Percentiles rank a stretch among this genome's conserved stretches.
These are phyloP conservation scores for Candida qinlingensis DNA, from an alignment of 805 yeast genomes.

Conservation along the genomic window DNA sequence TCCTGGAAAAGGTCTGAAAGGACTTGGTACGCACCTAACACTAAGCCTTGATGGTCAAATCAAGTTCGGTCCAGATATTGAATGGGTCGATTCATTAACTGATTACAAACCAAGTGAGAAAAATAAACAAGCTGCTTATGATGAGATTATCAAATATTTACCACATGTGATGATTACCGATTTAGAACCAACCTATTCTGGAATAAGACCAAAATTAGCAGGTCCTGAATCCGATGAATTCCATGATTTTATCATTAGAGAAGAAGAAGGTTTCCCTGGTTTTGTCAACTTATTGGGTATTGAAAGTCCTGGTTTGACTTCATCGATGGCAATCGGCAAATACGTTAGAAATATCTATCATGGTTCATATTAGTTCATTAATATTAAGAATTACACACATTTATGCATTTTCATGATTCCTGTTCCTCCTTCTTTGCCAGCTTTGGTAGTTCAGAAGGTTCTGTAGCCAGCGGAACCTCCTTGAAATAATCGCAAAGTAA, in stretches of 20 bases:
- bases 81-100: slow-evolving; percentile 55
- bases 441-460: slow-evolving; percentile 56
- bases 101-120: slow-evolving; percentile 44
- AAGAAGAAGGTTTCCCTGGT: slow-evolving; percentile 70
- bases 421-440: slow-evolving; percentile 8
- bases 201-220: slow-evolving; percentile 75
- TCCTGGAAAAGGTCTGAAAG: slow-evolving; percentile 63
- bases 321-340: slow-evolving; percentile 78
- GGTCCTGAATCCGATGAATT: slow-evolving; percentile 42
- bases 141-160: slow-evolving; percentile 56
- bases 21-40: slow-evolving; percentile 85
- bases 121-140: slow-evolving; percentile 50
- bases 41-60: slow-evolving; percentile 75
- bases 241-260: slow-evolving; percentile 68
- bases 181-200: slow-evolving; percentile 65
- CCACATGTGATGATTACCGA: slow-evolving; percentile 50
- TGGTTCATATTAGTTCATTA: slow-evolving; percentile 2
- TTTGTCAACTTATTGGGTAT: slow-evolving; percentile 78
- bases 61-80: slow-evolving; percentile 84
- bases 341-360: slow-evolving; percentile 42
- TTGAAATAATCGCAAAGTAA: slow-evolving; percentile 61
- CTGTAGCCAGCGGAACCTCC: slow-evolving; percentile 73
- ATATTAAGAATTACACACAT: background rate
- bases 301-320: slow-evolving; percentile 87
- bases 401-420: background rate